Evolutionary conservation across 805 yeast species (phyloP), one percentile per base, ranked within the genome.

Genomic region (Torulaspora delbrueckii): DNA sequence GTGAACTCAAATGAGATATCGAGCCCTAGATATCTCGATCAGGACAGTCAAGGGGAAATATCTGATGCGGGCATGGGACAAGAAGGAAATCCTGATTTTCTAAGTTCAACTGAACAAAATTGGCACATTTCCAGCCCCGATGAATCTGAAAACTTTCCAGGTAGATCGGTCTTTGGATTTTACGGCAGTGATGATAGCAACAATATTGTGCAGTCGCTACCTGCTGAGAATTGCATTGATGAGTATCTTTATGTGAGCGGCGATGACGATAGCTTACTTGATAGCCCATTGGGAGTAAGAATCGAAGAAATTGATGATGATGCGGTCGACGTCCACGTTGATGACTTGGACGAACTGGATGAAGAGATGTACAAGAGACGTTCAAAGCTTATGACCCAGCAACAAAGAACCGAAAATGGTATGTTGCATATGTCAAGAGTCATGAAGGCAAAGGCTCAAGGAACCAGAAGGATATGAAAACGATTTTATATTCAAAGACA

Each of bases 291-390:
- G 6, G 54, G 49, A 19, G 40, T 43, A 13, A 40, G 42, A 8
- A 50, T 45, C 24, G 59, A 53, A 25, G 61, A 58, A 24, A 47
- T 47, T 8, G 63, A 57, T 23, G 55, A 51, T 34, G 53, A 52
- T 32, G 63, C 60, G 6, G 53, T 51, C 30, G 67, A 63, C 41
- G 37, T 62, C 4, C 52, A 54, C 19, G 47, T 62, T 16, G 63
- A 53, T 9, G 66, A 62, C 13, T 45, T 59, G 33, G 67, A 63
- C 43, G 65, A 57, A 32, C 41, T 63, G 19, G 66, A 63, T 40
- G 66, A 61, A 44, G 64, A 58, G 42, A 48, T 63, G 43, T 63
- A 62, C 42, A 55, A 48, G 13, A 54, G 62, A 24, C 36, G 62
- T 5, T 55, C 62, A 3, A 40, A 41, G 3, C 30, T 45, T 1